Base-by-base conservation (phyloP, 495 filamentous ascomycete genomes). In the Pseudevernia furfuracea region DNA sequence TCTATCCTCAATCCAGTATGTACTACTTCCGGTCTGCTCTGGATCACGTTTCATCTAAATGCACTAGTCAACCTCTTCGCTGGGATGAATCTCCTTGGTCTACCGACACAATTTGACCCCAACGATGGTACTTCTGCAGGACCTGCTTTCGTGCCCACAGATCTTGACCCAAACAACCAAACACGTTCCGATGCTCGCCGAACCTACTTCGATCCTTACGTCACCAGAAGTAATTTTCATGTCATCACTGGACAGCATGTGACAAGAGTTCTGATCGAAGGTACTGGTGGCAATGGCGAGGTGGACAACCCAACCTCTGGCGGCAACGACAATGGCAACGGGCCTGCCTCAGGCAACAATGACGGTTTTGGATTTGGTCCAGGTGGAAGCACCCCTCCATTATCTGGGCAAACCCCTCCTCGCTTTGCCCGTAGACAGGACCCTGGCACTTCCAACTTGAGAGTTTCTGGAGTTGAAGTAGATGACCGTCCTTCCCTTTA, bases 21-120 rank as follows among this genome's bases (percentile, higher is more conserved):
- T 64, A 30, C 37, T 61, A 3, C 2, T 14, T n/a, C 21, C 11
- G 15, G 32, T 43, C 2, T 53, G 15, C 15, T 15, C n/a, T 17
- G 21, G 28, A n/a, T 21, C 38, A 32, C 59, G 1, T 41, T 65
- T 21, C 19, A 32, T 52, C 60, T 71, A 41, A 67, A 69, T 38
- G 30, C 8, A 19, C 12, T 68, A 84, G 82, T 73, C 48, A 77
- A 80, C 66, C 84, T 83, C 66, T 78, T 84, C 62, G 66, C 70
- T 19, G 82, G 75, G 12, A 61, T 82, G 67, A 78, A 79, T 58
- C 65, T 76, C 61, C 73, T 85, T 8, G 83, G 82, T 25, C 72
- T 85, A 39, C 74, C 79, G 0, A 69, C 74, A 17, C 74, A 75
- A 14, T 68, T 72, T 58, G 81, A 85, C 49, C 73, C 74, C 2